Base-by-base conservation (phyloP, 2,329 filamentous ascomycete genomes). In the Colletotrichum melonis region DNA sequence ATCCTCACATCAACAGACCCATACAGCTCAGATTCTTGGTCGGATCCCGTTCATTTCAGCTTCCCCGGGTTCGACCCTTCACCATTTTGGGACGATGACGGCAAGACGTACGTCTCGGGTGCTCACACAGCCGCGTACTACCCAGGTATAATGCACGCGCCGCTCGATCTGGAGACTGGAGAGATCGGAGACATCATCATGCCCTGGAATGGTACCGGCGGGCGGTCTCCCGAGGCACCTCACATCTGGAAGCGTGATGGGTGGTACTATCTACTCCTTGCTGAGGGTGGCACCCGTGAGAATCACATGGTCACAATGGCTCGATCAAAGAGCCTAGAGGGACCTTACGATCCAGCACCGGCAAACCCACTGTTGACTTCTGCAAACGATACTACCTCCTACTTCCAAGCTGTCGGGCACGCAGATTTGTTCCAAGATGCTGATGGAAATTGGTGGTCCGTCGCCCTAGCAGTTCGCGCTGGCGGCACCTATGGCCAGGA, bases 51-150 rank as follows among this genome's bases (percentile, higher is more conserved):
- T 0, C 76, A 74, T 1, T 80, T 79, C 38, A 73, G 70, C 6
- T 75, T 78, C 19, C 74, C 64, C 0, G 75, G 76, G 7, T 80
- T 80, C 65, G 90, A 92, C 66, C 87, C 88, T 0, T 86, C 84
- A 42, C 84, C 86, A 0, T 88, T 89, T 76, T 91, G 88, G 86
- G 87, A 91, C 63, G 84, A 85, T 1, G 86, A 91, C 59, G 89
- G 88, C 1, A 87, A 84, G 69, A 81, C 85, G 0, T 91, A 90
- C 69, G 84, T 89, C 4, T 83, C 83, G 0, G 84, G 82, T 4
- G 81, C 78, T 71, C 75, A 1, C 38, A 84, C 79, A 12, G 69
- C 69, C 2, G 57, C 78, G 6, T 77, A 79, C 56, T 72, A 72
- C 1, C 69, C 69, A 0, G 84, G 82, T 1, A 83, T 87, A 3